Evolutionary conservation across 2,329 filamentous ascomycete genomes (phyloP).

Genomic region (Colletotrichum orbiculare): DNA sequence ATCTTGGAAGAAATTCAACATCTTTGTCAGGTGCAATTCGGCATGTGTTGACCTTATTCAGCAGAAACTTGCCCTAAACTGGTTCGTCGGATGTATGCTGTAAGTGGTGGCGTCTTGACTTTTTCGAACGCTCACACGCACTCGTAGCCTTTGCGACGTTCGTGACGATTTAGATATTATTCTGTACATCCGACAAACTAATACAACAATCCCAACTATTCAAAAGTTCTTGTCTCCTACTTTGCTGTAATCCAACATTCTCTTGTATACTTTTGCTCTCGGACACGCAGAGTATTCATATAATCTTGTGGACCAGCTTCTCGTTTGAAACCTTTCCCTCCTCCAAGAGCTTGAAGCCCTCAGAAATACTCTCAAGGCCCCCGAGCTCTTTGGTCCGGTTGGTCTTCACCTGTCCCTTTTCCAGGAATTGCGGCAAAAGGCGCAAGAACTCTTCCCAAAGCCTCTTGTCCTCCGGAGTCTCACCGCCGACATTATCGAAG

Average conservation of each 20-base stretch:
- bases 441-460: slow-evolving; percentile 16
- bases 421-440: slow-evolving; percentile 4
- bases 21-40: too few species aligned
- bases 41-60: too few species aligned
- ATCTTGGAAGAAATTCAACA: not conserved
- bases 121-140: too few species aligned
- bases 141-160: too few species aligned
- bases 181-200: too few species aligned
- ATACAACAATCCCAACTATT: too few species aligned
- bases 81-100: too few species aligned
- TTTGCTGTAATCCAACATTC: too few species aligned
- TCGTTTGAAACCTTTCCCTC: slow-evolving; percentile 6
- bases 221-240: fast-evolving
- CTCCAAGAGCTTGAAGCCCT: not conserved
- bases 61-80: too few species aligned
- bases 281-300: not conserved
- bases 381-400: not conserved
- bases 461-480: slow-evolving; percentile 16
- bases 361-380: not conserved
- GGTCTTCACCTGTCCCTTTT: not conserved
- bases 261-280: too few species aligned
- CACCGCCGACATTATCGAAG: slow-evolving; percentile 12
- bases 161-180: too few species aligned
- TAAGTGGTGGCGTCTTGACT: too few species aligned
- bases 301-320: slow-evolving; percentile 8